These are phyloP conservation scores for Fomitopsis serialis DNA, from an alignment of 768 basidiomycete species.

Conservation along the genomic window DNA sequence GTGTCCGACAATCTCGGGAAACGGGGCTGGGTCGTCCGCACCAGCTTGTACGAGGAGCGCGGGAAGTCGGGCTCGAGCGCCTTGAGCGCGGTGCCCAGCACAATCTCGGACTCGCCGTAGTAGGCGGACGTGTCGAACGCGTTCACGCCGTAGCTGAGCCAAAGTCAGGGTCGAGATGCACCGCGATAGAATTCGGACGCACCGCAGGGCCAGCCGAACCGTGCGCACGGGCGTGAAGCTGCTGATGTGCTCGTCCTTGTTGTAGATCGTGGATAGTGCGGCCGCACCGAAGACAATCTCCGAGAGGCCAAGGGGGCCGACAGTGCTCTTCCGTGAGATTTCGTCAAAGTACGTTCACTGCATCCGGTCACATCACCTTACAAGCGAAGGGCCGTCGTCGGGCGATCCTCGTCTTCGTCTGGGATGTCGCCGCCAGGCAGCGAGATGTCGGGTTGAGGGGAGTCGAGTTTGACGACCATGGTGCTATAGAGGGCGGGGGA, in stretches of 20 bases:
- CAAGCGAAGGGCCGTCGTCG: slow-evolving; percentile 29
- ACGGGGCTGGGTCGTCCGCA: slow-evolving; percentile 22
- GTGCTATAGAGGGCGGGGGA: slow-evolving; percentile 7
- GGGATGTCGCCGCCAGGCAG: slow-evolving; percentile 38
- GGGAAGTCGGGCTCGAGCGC: slow-evolving; percentile 65
- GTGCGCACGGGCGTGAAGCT: slow-evolving; percentile 57
- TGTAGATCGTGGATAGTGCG: slow-evolving; percentile 64
- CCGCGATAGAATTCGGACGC: slow-evolving; percentile 12
- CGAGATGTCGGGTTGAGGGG: slow-evolving; percentile 33
- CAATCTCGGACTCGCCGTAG: slow-evolving; percentile 76
- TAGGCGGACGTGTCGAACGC: slow-evolving; percentile 82
- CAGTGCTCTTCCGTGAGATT: slow-evolving; percentile 20
- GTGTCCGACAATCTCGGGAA: background rate
- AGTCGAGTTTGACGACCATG: slow-evolving; percentile 39
- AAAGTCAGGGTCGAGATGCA: background rate
- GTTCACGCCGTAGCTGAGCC: slow-evolving; percentile 65
- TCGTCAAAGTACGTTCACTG: background rate
- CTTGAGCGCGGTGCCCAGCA: slow-evolving; percentile 63
- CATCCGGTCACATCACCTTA: slow-evolving; percentile 16
- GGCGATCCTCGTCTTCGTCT: slow-evolving; percentile 36
- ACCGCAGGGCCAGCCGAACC: slow-evolving; percentile 75
- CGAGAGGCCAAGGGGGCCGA: slow-evolving; percentile 33
- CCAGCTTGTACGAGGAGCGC: slow-evolving; percentile 71
- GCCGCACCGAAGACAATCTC: slow-evolving; percentile 69
- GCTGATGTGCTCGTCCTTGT: slow-evolving; percentile 49